These are phyloP conservation scores for Oryza glumipatula DNA, from an alignment of 176 grass and related monocot genomes.

Conservation along the genomic window DNA sequence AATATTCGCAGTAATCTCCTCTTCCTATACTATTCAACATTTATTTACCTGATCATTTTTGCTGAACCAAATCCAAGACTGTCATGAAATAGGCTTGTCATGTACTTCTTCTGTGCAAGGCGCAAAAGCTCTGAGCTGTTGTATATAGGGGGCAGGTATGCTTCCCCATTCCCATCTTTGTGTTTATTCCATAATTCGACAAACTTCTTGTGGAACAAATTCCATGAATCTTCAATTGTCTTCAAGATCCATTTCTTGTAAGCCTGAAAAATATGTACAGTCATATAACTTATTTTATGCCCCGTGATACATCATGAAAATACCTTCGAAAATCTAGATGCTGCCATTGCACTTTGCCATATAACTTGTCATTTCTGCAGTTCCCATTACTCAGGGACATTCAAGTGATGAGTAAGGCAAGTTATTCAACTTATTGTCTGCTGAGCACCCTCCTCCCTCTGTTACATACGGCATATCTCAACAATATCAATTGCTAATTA, in stretches of 20 bases:
- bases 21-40: too few relatives aligned
- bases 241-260: slow-evolving; percentile 90
- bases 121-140: slow-evolving; percentile 63
- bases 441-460: background rate
- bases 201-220: slow-evolving; percentile 76
- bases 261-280: slow-evolving; percentile 30
- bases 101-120: slow-evolving; percentile 79
- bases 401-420: background rate
- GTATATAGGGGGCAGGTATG: slow-evolving; percentile 70
- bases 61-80: slow-evolving; percentile 94
- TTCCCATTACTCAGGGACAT: background rate
- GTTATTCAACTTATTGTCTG: slow-evolving; percentile 6
- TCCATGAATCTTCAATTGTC: slow-evolving; percentile 69
- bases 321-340: background rate
- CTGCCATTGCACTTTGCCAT: background rate
- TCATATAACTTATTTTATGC: background rate
- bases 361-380: slow-evolving; percentile 5
- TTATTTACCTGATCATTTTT: slow-evolving; percentile 94
- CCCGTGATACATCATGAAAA: background rate
- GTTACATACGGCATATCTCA: too few relatives aligned
- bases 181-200: slow-evolving; percentile 80
- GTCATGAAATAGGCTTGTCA: slow-evolving; percentile 79
- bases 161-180: slow-evolving; percentile 79
- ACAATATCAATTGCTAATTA: background rate
- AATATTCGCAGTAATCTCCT: too few relatives aligned